Percentiles rank a stretch among this genome's conserved stretches.
Conservation (phyloP, 148 eudicot genomes). For the Silene conica region DNA sequence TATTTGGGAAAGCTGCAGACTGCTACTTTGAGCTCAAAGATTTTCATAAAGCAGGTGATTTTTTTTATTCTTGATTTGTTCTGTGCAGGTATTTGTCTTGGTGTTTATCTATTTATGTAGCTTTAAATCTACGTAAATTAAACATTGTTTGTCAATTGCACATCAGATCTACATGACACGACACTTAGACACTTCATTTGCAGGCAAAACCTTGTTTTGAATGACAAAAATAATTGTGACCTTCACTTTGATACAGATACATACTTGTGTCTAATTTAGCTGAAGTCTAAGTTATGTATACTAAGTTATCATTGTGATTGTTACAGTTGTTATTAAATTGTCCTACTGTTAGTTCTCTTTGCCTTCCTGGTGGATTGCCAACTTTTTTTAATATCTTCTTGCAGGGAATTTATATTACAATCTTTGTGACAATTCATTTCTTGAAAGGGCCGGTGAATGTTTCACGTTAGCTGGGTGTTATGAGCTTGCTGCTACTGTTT, state of each 20-base stretch:
- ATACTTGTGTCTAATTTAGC: no score
- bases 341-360: no score
- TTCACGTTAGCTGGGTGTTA: slow-evolving; percentile 46
- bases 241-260: no score
- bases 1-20: slow-evolving; percentile 41
- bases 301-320: background rate
- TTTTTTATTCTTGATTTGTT: background rate
- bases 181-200: background rate
- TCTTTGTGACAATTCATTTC: slow-evolving; percentile 12
- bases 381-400: background rate
- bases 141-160: background rate
- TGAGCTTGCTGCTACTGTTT: slow-evolving; percentile 52
- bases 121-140: background rate
- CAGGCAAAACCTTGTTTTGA: no score
- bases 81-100: background rate
- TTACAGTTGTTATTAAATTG: no score
- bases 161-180: background rate
- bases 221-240: no score
- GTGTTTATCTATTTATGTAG: background rate
- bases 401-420: slow-evolving; percentile 9
- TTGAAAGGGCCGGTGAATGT: slow-evolving; percentile 38
- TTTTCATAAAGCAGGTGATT: slow-evolving; percentile 34
- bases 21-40: slow-evolving; percentile 32
- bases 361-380: no score
- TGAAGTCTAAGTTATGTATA: no score